Base-by-base conservation (phyloP, 2,329 filamentous ascomycete genomes). In the Neurospora crassa region DNA sequence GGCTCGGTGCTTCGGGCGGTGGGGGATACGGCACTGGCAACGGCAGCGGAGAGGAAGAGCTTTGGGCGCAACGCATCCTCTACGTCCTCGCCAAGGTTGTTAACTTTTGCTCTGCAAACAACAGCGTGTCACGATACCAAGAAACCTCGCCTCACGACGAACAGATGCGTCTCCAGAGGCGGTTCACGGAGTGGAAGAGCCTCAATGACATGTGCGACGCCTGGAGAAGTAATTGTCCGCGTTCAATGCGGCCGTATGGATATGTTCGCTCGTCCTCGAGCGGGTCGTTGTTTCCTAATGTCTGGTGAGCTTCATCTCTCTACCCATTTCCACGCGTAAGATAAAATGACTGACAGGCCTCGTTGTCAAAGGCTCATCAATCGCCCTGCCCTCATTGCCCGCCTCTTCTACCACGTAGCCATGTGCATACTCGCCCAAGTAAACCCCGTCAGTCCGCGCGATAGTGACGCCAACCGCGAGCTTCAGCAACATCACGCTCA, bases 61-160 rank as follows among this genome's bases (percentile, higher is more conserved):
- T 91, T 11, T 97, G 95, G 94, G 92, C 94, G 20, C 91, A 97
- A 78, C 89, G 92, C 40, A 96, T 97, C 74, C 84, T 97, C 47
- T 97, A 94, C 81, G 91, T 97, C 74, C 87, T 96, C 68, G 94
- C 92, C 68, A 97, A 94, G 79, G 89, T 97, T 68, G 89, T 91
- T 74, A 96, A 96, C 80, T 97, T 97, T 79, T 89, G 92, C 47
- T 91, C 92, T 18, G 24, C 53, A 63, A 63, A 59, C 16, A 63
- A 63, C 16, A 88, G 87, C 18, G 88, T 90, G 40, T 87, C 90
- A 1, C 84, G 86, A 20, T 88, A 88, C 72, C 86, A 89, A 71
- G 86, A 89, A 63, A 79, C 85, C 29, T 87, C 86, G 63, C 84
- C 87, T 7, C 87, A 88, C 71, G 88, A 89, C 59, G 88, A 92